These are phyloP conservation scores for Xylariales sp. DNA, from an alignment of 2,329 filamentous ascomycete species.

Conservation along the genomic window DNA sequence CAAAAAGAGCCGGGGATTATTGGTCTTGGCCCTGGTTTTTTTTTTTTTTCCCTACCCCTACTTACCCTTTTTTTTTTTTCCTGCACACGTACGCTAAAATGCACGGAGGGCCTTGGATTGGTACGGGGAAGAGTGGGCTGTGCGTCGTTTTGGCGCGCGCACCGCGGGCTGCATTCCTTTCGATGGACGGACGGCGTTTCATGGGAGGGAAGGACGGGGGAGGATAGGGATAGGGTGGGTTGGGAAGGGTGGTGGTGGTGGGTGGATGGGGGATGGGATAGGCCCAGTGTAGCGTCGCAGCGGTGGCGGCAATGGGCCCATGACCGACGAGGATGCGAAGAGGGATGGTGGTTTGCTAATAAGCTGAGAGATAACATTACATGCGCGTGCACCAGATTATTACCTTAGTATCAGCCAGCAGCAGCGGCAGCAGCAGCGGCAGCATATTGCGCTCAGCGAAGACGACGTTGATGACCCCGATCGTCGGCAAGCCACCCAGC, in stretches of 20 bases:
- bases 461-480: slow-evolving; percentile 26
- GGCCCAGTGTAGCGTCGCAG: slow-evolving; percentile 32
- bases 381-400: slow-evolving; percentile 17
- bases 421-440: too few relatives aligned
- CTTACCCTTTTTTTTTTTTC: slow-evolving; percentile 1
- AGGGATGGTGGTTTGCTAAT: slow-evolving; percentile 32
- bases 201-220: slow-evolving; percentile 9
- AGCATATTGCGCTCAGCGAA: slow-evolving; percentile 37
- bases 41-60: not conserved
- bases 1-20: slow-evolving; percentile 28
- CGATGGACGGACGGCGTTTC: slow-evolving; percentile 33
- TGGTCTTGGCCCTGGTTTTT: slow-evolving; percentile 34
- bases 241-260: slow-evolving; percentile 12
- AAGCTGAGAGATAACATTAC: slow-evolving; percentile 35
- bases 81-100: slow-evolving; percentile 31
- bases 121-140: slow-evolving; percentile 43
- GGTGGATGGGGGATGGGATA: slow-evolving; percentile 3
- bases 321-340: slow-evolving; percentile 23
- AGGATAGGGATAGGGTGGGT: not conserved
- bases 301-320: slow-evolving; percentile 36
- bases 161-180: slow-evolving; percentile 38
- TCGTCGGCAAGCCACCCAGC: slow-evolving; percentile 30
- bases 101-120: slow-evolving; percentile 33
- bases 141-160: slow-evolving; percentile 35
- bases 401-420: slow-evolving; percentile 27